Evolutionary conservation across 148 eudicot species (phyloP).

Genomic region (Drosera capensis): DNA sequence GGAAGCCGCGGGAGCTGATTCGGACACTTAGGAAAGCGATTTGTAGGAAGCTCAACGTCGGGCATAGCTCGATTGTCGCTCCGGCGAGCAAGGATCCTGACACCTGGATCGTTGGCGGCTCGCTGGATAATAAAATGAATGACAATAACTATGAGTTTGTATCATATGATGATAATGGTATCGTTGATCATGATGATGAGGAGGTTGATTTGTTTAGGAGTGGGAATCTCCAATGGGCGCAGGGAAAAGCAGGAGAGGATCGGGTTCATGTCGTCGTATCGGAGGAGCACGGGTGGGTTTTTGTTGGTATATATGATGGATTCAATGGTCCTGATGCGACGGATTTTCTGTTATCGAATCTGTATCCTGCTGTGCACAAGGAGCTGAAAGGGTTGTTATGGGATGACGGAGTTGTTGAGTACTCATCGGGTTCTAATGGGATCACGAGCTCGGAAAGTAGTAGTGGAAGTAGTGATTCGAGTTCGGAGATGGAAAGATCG

Average conservation of each 20-base stretch:
- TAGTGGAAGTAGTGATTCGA: not conserved
- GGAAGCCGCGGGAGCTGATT: constrained; percentile 17
- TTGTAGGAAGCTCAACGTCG: not conserved
- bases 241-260: constrained; percentile 63
- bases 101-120: constrained; percentile 1
- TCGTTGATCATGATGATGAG: constrained; percentile 14
- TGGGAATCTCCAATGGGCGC: constrained; percentile 52
- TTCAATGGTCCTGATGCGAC: constrained; percentile 70
- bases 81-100: no score
- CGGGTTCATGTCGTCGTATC: constrained; percentile 51
- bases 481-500: not conserved
- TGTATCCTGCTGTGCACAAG: constrained; percentile 28
- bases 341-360: constrained; percentile 35
- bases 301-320: constrained; percentile 65
- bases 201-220: constrained; percentile 10
- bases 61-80: constrained; percentile 6
- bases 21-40: constrained; percentile 35
- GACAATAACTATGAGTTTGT: constrained; percentile 15
- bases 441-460: not conserved
- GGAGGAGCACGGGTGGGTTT: constrained; percentile 59
- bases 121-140: constrained; percentile 17
- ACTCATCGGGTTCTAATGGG: no score
- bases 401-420: constrained; percentile 9
- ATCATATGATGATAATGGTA: constrained; percentile 1
- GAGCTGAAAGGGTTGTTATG: constrained; percentile 34